Base-by-base conservation (phyloP, 371 early-diverging fungal species). In the Mucor mucedo region DNA sequence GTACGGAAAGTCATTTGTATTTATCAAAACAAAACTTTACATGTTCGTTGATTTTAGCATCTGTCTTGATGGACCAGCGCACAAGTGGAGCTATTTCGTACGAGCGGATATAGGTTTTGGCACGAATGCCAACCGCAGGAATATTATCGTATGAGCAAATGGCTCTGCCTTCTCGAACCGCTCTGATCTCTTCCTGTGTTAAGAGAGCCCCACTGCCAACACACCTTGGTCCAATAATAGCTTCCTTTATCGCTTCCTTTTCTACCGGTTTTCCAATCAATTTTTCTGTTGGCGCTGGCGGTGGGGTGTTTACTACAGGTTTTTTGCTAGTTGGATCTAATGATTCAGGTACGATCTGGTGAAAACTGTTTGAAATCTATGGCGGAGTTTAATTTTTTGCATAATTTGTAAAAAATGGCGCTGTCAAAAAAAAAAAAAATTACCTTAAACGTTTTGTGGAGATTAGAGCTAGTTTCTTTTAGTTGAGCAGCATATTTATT, bases 141-240 rank as follows among this genome's bases (percentile, higher is more conserved):
- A 62, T 54, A n/a, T 62, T 52, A 21, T 54, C 49, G 6, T 28
- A 14, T 1, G 68, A 57, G 14, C 68, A 67, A 2, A 48, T 27
- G 3, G 52, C n/a, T 4, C 32, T 47, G 10, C 68, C 68, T 29
- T 67, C 13, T 11, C 16, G 45, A 0, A 67, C n/a, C 9, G 33
- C 13, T 7, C 57, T 10, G 11, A 38, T 10, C 28, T 67, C 68
- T 27, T 67, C 68, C 33, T 33, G 6, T 13, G 62, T 58, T 16
- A 67, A 28, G 28, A 48, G 21, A 21, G 21, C 58, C 3, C 62
- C 68, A 7, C 39, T 58, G 2, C 41, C n/a, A 28, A 53, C 63
- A 14, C 44, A 6, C 9, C n/a, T n/a, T 2, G 58, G 58, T 21
- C 39, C 9, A n/a, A 41, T 11, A 13, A 8, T 5, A 42, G 39